Evolutionary conservation across 2,329 filamentous ascomycete genomes (phyloP).

Genomic region (Phyllosticta citriasiana): DNA sequence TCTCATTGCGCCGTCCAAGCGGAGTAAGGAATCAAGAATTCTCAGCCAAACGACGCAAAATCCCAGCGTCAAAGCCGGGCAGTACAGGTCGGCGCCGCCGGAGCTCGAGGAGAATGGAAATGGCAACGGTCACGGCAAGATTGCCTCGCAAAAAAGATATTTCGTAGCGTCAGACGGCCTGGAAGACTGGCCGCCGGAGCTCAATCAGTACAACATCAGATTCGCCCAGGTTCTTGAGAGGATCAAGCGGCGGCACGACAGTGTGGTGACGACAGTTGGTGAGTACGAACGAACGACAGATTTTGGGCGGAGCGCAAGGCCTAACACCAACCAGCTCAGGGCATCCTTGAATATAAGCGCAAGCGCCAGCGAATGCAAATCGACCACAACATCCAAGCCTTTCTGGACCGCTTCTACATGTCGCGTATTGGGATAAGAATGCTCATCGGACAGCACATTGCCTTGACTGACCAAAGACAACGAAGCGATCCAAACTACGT

Average conservation of each 20-base stretch:
- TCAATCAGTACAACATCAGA: constrained; percentile 85
- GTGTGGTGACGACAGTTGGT: constrained; percentile 87
- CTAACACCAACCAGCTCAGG: constrained; percentile 53
- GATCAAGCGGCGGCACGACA: constrained; percentile 93
- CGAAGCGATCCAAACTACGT: constrained; percentile 88
- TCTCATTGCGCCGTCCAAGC: constrained; percentile 58
- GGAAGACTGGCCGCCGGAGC: constrained; percentile 83
- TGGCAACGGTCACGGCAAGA: constrained; percentile 41
- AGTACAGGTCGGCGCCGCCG: constrained; percentile 53
- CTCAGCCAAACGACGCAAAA: constrained; percentile 80
- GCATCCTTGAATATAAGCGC: constrained; percentile 96
- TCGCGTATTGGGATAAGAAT: constrained; percentile 97
- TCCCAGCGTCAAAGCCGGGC: constrained; percentile 75
- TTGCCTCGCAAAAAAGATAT: constrained; percentile 55
- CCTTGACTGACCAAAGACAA: constrained; percentile 84
- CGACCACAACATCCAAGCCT: constrained; percentile 92
- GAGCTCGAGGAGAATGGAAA: constrained; percentile 29
- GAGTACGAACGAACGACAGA: constrained; percentile 8
- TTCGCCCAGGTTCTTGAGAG: constrained; percentile 83
- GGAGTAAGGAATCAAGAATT: constrained; percentile 52
- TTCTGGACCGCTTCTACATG: constrained; percentile 99
- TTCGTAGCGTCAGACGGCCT: constrained; percentile 87
- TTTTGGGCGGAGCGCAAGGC: background rate
- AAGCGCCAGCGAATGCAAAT: constrained; percentile 96
- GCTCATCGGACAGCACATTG: constrained; percentile 98